phyloP scores from a whole-genome alignment of 208 protist species.

The Balamuthia mandrillaris region DNA sequence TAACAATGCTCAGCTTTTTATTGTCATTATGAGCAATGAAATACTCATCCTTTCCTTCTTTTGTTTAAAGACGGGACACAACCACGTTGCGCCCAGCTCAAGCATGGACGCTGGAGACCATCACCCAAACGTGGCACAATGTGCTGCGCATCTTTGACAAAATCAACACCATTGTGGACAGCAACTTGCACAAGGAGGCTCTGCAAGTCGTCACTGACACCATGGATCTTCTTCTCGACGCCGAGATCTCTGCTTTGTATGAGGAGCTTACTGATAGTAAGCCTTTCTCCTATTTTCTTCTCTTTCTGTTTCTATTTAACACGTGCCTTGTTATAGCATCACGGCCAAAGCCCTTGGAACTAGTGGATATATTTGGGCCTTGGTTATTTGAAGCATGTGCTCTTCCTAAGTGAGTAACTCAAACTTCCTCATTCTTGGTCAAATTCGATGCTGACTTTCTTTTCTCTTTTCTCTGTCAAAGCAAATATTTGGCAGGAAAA shows the following conservation, averaged over 20 bases:
- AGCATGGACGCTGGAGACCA: background rate
- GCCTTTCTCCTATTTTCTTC: background rate
- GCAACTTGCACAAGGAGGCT: background rate
- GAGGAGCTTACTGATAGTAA: background rate
- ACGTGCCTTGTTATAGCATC: background rate
- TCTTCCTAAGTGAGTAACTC: background rate
- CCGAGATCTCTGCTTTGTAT: background rate
- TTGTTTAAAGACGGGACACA: too few relatives aligned
- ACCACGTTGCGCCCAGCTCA: too few relatives aligned
- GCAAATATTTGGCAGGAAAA: background rate
- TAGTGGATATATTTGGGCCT: background rate
- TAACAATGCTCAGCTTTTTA: too few relatives aligned
- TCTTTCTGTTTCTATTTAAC: too few relatives aligned
- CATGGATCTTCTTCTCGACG: background rate
- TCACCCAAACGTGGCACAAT: background rate
- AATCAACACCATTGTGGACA: background rate
- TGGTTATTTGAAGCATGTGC: background rate
- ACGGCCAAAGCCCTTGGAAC: background rate
- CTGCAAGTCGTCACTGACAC: background rate
- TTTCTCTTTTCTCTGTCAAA: background rate
- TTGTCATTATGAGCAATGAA: too few relatives aligned
- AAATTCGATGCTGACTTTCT: too few relatives aligned
- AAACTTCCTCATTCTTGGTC: too few relatives aligned
- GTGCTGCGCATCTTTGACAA: background rate
- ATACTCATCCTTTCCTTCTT: too few relatives aligned